Evolutionary conservation across 768 basidiomycete species (phyloP).

Genomic region (Lenzites betulinus): DNA sequence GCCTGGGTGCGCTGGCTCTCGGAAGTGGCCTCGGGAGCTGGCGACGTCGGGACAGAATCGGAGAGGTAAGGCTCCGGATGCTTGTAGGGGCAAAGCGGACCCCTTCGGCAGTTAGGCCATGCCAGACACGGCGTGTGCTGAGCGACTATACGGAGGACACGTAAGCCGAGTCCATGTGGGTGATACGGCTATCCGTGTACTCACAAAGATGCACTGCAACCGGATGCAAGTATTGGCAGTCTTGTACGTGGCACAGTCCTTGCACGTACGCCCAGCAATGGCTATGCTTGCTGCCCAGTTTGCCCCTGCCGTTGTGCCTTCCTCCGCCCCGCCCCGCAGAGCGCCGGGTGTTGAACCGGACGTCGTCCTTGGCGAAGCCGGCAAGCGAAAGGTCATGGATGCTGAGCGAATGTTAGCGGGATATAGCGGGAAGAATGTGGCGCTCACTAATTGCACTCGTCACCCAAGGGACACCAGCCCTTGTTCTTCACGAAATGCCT

Average conservation of each 20-base stretch:
- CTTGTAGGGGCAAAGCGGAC: conserved; percentile 33
- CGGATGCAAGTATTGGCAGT: conserved; percentile 37
- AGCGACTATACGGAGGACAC: conserved; percentile 28
- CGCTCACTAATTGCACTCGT: conserved; percentile 45
- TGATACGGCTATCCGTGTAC: conserved; percentile 19
- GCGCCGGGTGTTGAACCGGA: conserved; percentile 20
- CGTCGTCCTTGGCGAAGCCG: conserved; percentile 27
- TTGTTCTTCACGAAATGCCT: conserved; percentile 44
- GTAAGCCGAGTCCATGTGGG: not conserved
- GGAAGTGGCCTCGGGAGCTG: not conserved
- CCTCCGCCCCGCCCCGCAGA: conserved; percentile 2
- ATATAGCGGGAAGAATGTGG: not conserved
- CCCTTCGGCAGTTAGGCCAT: conserved; percentile 34
- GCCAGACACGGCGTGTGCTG: conserved; percentile 39
- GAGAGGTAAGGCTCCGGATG: conserved; percentile 30
- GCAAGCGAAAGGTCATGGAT: conserved; percentile 37
- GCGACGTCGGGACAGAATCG: conserved; percentile 16
- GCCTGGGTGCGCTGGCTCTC: conserved; percentile 1
- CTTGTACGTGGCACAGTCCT: conserved; percentile 32
- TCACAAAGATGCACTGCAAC: conserved; percentile 35
- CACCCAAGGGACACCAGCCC: conserved; percentile 46
- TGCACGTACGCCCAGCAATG: conserved; percentile 44
- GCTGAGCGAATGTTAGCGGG: conserved; percentile 26
- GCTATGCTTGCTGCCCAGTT: conserved; percentile 30
- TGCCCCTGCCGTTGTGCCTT: conserved; percentile 7